A percentile compares a stretch with the other conserved stretches of the same genome.
phyloP scores from a whole-genome alignment of 257 asterid species.

The Solanum pinnatisectum region DNA sequence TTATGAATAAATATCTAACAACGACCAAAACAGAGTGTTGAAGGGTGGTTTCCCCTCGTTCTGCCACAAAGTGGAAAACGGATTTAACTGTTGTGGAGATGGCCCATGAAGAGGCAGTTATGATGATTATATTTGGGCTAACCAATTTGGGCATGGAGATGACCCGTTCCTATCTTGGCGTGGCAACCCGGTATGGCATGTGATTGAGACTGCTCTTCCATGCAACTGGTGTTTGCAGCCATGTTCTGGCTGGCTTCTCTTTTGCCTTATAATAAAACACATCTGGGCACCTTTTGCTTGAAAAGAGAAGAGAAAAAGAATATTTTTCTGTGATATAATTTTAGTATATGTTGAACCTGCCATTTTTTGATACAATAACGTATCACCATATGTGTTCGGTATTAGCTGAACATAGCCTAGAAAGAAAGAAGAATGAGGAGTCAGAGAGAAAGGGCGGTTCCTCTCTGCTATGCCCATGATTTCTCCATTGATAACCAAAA shows the following conservation, averaged over 20 bases:
- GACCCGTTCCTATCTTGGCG: not conserved
- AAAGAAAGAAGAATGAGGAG: not conserved
- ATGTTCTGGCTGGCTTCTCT: not conserved
- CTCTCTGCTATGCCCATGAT: not conserved
- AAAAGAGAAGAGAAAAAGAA: not conserved
- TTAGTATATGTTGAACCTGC: not conserved
- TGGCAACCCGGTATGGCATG: not conserved
- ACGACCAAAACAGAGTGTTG: no score
- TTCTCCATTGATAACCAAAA: not conserved
- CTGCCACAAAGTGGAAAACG: no score
- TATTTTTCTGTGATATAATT: not conserved
- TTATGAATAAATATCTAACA: no score
- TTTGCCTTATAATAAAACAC: not conserved
- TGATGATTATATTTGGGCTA: no score
- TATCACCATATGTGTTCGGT: not conserved
- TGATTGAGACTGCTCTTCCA: not conserved
- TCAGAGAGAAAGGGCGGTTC: not conserved
- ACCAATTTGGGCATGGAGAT: no score
- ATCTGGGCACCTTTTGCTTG: not conserved
- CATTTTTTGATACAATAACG: not conserved
- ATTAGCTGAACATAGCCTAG: not conserved
- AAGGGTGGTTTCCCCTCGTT: no score
- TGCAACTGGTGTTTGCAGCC: not conserved
- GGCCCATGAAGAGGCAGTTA: no score
- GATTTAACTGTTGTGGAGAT: no score